These are phyloP conservation scores for Suhomyces wounanorum DNA, from an alignment of 1,139 yeast genomes.

Conservation along the genomic window DNA sequence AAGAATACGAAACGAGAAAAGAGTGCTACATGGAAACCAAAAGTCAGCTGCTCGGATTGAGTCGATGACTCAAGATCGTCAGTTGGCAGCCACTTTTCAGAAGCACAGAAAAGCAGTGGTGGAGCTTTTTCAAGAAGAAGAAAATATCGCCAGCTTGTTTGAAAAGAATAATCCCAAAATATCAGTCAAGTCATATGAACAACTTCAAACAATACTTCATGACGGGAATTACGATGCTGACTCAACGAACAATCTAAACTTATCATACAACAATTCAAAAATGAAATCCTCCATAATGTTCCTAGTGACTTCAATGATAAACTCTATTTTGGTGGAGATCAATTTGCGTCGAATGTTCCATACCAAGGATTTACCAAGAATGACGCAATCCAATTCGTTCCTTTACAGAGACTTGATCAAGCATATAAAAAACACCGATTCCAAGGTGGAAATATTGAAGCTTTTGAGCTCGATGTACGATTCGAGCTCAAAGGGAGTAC, in stretches of 20 bases:
- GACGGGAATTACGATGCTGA: background rate
- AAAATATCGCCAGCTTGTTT: constrained; percentile 21
- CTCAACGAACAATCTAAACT: constrained; percentile 3
- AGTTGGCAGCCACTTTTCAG: constrained; percentile 19
- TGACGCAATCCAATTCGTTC: constrained; percentile 12
- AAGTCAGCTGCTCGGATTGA: constrained; percentile 8
- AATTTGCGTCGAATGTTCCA: constrained; percentile 23
- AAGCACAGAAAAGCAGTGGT: constrained; percentile 23
- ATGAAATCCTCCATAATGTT: constrained; percentile 25
- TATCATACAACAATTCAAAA: constrained; percentile 20
- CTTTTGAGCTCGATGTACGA: constrained; percentile 19
- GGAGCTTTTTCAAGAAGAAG: constrained; percentile 19
- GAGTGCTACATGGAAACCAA: constrained; percentile 13
- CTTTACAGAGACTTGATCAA: constrained; percentile 21
- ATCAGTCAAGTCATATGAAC: background rate
- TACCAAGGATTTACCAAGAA: constrained; percentile 12
- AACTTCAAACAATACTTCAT: background rate
- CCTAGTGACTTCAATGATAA: constrained; percentile 20
- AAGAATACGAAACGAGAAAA: constrained; percentile 7
- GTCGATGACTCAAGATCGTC: constrained; percentile 13
- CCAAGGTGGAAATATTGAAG: constrained; percentile 20
- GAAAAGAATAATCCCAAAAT: background rate
- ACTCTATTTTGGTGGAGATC: constrained; percentile 29
- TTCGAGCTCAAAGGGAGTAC: constrained; percentile 15
- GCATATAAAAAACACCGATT: constrained; percentile 18